Percentiles rank a stretch among this genome's conserved stretches.
These are phyloP conservation scores for Termitomyces bulborhizus DNA, from an alignment of 768 basidiomycete species.

Conservation along the genomic window DNA sequence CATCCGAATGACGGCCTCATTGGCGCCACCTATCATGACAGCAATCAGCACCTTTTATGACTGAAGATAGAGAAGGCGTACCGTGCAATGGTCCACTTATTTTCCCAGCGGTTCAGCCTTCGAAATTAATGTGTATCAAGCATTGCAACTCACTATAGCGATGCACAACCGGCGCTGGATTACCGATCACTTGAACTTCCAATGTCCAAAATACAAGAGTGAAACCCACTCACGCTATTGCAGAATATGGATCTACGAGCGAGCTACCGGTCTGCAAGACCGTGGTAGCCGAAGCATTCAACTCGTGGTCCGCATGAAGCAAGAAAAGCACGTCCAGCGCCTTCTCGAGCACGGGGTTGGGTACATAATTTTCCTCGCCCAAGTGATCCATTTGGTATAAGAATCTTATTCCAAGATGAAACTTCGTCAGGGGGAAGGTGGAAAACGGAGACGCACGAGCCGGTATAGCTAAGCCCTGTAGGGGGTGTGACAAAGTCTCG, in stretches of 20 bases:
- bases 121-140: background rate
- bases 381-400: conserved; percentile 89
- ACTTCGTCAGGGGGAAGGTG: background rate
- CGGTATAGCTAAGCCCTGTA: conserved; percentile 76
- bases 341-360: conserved; percentile 81
- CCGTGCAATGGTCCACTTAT: conserved; percentile 68
- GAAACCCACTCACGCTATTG: conserved; percentile 53
- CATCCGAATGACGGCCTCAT: conserved; percentile 95
- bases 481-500: conserved; percentile 84
- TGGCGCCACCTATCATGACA: conserved; percentile 61
- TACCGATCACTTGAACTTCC: background rate
- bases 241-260: conserved; percentile 86
- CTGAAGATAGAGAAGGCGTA: conserved; percentile 15
- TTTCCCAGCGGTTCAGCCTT: background rate
- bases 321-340: conserved; percentile 87
- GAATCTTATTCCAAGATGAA: conserved; percentile 42
- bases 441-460: conserved; percentile 48
- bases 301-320: conserved; percentile 85
- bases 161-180: conserved; percentile 75
- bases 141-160: conserved; percentile 63
- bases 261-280: conserved; percentile 87
- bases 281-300: conserved; percentile 83
- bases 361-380: conserved; percentile 63
- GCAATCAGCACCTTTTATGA: background rate
- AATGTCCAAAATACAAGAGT: background rate